A percentile compares a stretch with the other conserved stretches of the same genome.
Evolutionary conservation across 2,329 filamentous ascomycete genomes (phyloP).

Genomic region (Trichoderma sp.): DNA sequence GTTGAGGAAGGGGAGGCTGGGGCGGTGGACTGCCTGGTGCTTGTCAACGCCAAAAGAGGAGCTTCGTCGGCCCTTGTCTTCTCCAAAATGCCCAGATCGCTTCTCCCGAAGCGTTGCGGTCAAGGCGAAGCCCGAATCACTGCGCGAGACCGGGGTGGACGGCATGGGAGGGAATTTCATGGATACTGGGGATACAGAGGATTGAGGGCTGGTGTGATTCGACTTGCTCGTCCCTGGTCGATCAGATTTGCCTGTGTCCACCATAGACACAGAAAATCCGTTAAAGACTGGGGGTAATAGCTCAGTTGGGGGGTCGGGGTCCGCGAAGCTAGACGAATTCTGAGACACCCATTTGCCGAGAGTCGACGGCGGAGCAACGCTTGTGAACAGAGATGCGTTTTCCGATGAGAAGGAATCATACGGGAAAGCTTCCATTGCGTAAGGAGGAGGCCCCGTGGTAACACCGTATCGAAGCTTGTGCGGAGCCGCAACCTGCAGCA

Average conservation of each 20-base stretch:
- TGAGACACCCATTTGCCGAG: conserved; percentile 84
- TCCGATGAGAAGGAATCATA: conserved; percentile 88
- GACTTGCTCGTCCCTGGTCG: conserved; percentile 74
- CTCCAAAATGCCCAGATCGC: conserved; percentile 84
- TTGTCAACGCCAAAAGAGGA: conserved; percentile 87
- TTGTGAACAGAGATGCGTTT: conserved; percentile 74
- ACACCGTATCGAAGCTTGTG: conserved; percentile 87
- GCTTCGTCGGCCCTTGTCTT: conserved; percentile 76
- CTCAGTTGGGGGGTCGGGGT: conserved; percentile 52
- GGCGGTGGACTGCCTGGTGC: conserved; percentile 61
- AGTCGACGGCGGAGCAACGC: conserved; percentile 65
- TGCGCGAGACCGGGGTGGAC: conserved; percentile 76
- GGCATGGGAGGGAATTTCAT: conserved; percentile 73
- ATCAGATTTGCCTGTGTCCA: conserved; percentile 64
- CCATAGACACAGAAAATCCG: conserved; percentile 76
- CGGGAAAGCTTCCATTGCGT: conserved; percentile 89
- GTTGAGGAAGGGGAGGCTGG: conserved; percentile 71
- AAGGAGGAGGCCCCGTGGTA: conserved; percentile 81
- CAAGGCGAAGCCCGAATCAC: conserved; percentile 86
- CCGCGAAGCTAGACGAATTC: conserved; percentile 84
- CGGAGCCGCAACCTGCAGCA: conserved; percentile 86
- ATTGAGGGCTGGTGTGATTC: conserved; percentile 59
- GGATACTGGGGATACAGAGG: conserved; percentile 72
- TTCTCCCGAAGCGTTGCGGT: conserved; percentile 88
- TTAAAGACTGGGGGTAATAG: conserved; percentile 76